These are phyloP conservation scores for Wickerhamiella lipophila DNA, from an alignment of 805 yeast species.

Conservation along the genomic window DNA sequence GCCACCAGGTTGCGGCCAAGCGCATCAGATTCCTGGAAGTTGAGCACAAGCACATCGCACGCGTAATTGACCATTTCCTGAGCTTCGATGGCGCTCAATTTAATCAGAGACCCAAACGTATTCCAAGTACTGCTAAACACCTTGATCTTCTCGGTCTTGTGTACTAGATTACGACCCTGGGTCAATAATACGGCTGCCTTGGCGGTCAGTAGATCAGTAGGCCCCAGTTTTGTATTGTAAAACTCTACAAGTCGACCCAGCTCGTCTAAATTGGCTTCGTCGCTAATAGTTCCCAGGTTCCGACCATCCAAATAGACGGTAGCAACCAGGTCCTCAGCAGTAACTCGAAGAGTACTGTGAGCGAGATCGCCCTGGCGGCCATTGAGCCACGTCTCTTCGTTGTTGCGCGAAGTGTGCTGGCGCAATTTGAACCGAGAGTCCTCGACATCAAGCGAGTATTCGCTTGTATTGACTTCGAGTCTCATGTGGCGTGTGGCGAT, in stretches of 20 bases:
- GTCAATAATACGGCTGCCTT: slow-evolving; percentile 16
- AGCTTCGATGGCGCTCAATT: slow-evolving; percentile 11
- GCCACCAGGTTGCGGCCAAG: slow-evolving; percentile 27
- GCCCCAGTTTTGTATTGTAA: slow-evolving; percentile 20
- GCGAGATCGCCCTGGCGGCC: slow-evolving; percentile 22
- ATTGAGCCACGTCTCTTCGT: slow-evolving; percentile 18
- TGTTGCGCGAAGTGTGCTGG: slow-evolving; percentile 6
- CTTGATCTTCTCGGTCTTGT: slow-evolving; percentile 13
- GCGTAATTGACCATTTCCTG: slow-evolving; percentile 12
- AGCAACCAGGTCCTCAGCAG: slow-evolving; percentile 9
- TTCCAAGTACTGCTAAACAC: slow-evolving; percentile 32
- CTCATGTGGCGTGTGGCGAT: slow-evolving; percentile 1
- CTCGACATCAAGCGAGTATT: slow-evolving; percentile 7
- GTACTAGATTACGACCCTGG: slow-evolving; percentile 11
- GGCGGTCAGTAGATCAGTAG: slow-evolving; percentile 20
- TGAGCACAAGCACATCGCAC: slow-evolving; percentile 17
- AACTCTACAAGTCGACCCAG: slow-evolving; percentile 15
- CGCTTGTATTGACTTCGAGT: neutral
- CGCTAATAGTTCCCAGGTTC: slow-evolving; percentile 16
- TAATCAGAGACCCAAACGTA: slow-evolving; percentile 28
- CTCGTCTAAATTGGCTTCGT: slow-evolving; percentile 7
- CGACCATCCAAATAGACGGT: slow-evolving; percentile 17
- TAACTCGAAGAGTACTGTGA: slow-evolving; percentile 11
- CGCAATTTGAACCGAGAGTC: slow-evolving; percentile 9
- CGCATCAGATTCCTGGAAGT: slow-evolving; percentile 57